These are phyloP conservation scores for Dentiscutata heterogama DNA, from an alignment of 371 early-diverging fungal species.

Conservation along the genomic window DNA sequence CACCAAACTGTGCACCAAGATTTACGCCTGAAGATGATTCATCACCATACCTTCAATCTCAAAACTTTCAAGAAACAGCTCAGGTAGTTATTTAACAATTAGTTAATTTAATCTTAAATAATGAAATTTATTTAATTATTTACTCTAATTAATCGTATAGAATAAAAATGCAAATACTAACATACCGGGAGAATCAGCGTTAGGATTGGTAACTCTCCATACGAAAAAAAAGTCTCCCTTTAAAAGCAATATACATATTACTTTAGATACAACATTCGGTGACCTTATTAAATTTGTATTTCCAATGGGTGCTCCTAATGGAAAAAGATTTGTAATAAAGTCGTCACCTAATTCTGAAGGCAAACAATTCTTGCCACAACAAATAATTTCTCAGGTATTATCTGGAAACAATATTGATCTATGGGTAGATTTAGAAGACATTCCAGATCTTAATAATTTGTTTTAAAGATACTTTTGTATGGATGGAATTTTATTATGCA, in stretches of 20 bases:
- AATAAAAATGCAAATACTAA: no score
- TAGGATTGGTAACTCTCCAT: not conserved
- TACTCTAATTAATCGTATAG: no score
- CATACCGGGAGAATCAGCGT: not conserved
- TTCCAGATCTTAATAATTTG: not conserved
- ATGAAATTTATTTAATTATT: no score
- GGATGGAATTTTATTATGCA: no score
- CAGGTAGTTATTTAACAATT: no score
- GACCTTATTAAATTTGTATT: slow-evolving; percentile 25
- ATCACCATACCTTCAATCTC: no score
- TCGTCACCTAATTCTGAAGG: not conserved
- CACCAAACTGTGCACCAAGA: no score
- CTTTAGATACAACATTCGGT: slow-evolving; percentile 13
- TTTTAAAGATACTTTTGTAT: no score
- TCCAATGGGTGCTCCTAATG: slow-evolving; percentile 1
- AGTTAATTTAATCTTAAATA: no score
- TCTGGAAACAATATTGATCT: slow-evolving; percentile 10
- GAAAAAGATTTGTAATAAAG: slow-evolving; percentile 21
- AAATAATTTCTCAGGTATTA: not conserved
- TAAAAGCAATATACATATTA: slow-evolving; percentile 15
- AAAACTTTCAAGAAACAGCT: no score
- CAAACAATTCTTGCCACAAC: slow-evolving; percentile 25
- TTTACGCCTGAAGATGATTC: no score
- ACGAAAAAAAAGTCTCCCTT: slow-evolving; percentile 17
- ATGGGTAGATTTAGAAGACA: slow-evolving; percentile 36